Base-by-base conservation (phyloP, 768 basidiomycete genomes). In the Xerocomus spinulosus region DNA sequence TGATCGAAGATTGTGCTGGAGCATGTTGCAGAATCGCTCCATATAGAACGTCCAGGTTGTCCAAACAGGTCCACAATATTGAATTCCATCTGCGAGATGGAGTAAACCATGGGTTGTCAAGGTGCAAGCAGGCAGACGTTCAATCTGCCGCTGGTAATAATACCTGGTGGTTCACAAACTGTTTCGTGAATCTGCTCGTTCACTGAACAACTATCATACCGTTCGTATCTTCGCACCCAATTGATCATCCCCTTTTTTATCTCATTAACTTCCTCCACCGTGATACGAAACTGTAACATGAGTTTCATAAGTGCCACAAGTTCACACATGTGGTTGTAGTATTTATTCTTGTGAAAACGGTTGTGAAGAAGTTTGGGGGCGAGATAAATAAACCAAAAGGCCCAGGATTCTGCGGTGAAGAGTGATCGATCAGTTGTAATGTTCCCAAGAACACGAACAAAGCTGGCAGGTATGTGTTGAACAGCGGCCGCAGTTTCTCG, bases 371-470 rank as follows among this genome's bases (percentile, higher is more conserved):
- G 47, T 2, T 47, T 49, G 5, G 62, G 62, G 0, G 53, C 49
- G 5, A 62, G 20, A 13, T 58, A 54, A 1, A 59, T 25, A 12
- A 55, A 46, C 55, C 58, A 63, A 14, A 60, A 53, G 14, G 25
- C 35, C 47, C 52, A 60, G 2, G 55, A 52, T 41, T 66, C 63
- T 1, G 63, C 57, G 2, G 53, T 55, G 25, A 48, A 55, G 6
- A 30, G 29, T 4, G 45, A 52, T 6, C 21, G 30, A 24, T 58
- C 30, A 3, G 9, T 63, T 30, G 61, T 40, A 9, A 73, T 71
- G 52, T 75, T 72, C 0, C 68, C 66, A 3, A 58, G 46, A 2
- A 49, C 49, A 24, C 61, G 48, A 9, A 73, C 49, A 18, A 56
- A 51, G 53, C 69, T 64, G 0, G 57, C 67, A 43, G 66, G n/a